These are phyloP conservation scores for Pythium aristosporum DNA, from an alignment of 352 stramenopile species.

Conservation along the genomic window DNA sequence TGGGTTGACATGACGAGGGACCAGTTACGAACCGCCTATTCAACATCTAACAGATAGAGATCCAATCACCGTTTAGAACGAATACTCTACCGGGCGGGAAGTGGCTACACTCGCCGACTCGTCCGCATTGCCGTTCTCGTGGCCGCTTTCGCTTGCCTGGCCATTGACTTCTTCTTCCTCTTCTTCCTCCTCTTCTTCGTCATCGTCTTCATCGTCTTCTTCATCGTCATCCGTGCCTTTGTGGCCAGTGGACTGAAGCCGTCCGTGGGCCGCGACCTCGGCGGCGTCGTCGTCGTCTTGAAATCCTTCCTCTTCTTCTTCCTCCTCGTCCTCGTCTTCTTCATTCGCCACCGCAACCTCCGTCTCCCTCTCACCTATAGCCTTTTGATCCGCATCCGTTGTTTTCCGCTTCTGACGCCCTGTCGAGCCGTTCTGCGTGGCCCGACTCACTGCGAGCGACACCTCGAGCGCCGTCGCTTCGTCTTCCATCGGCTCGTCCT, in stretches of 20 bases:
- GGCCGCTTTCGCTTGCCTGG: constrained; percentile 35
- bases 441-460: constrained; percentile 12
- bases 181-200: constrained; percentile 41
- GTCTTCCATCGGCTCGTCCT: constrained; percentile 16
- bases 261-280: constrained; percentile 25
- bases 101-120: constrained; percentile 7
- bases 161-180: constrained; percentile 5
- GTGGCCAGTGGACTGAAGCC: constrained; percentile 4
- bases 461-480: constrained; percentile 19
- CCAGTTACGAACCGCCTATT: constrained; percentile 18
- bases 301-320: constrained; percentile 19
- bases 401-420: constrained; percentile 1
- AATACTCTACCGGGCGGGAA: constrained; percentile 25
- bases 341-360: constrained; percentile 11
- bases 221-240: constrained; percentile 19
- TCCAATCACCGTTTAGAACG: constrained; percentile 21
- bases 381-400: neutral
- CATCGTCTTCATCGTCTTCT: constrained; percentile 33
- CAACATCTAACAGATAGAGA: constrained; percentile 2
- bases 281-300: constrained; percentile 29
- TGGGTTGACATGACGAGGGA: constrained; percentile 13
- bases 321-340: constrained; percentile 22
- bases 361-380: neutral
- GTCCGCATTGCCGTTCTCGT: constrained; percentile 27
- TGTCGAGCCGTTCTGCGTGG: neutral